A percentile compares a stretch with the other conserved stretches of the same genome.
These are phyloP conservation scores for Ustilago loliicola DNA, from an alignment of 1,284 basidiomycete genomes.

Conservation along the genomic window DNA sequence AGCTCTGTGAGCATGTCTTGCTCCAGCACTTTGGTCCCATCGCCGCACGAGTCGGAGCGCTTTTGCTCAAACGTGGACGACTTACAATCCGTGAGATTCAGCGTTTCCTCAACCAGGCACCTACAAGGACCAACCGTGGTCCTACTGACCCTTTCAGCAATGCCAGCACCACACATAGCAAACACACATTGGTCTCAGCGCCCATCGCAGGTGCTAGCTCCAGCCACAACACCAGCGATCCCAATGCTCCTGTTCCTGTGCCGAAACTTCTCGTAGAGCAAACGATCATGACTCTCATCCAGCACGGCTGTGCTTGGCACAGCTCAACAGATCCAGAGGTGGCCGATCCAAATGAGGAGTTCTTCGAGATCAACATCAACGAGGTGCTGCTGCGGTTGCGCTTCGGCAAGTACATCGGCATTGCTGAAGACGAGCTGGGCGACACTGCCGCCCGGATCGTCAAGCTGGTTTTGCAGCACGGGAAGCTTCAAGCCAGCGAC, in stretches of 20 bases:
- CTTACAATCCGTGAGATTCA: slow-evolving; percentile 76
- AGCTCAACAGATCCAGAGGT: slow-evolving; percentile 53
- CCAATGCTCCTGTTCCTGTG: slow-evolving; percentile 77
- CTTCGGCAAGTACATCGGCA: slow-evolving; percentile 78
- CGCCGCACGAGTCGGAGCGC: slow-evolving; percentile 80
- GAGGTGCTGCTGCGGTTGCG: slow-evolving; percentile 69
- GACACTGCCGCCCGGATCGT: slow-evolving; percentile 73
- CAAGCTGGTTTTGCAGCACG: slow-evolving; percentile 79
- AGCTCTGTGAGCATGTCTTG: slow-evolving; percentile 81
- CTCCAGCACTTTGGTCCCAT: slow-evolving; percentile 83
- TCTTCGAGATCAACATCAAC: slow-evolving; percentile 71
- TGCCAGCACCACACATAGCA: slow-evolving; percentile 16
- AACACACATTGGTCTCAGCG: slow-evolving; percentile 36
- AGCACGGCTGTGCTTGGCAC: slow-evolving; percentile 80
- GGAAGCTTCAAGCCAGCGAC: slow-evolving; percentile 84
- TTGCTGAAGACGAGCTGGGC: slow-evolving; percentile 80
- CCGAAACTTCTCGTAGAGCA: slow-evolving; percentile 78
- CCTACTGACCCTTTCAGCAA: slow-evolving; percentile 42
- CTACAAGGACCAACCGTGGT: slow-evolving; percentile 41
- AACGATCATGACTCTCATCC: slow-evolving; percentile 84
- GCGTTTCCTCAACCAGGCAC: slow-evolving; percentile 57
- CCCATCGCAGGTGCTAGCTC: slow-evolving; percentile 44
- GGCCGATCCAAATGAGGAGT: slow-evolving; percentile 59
- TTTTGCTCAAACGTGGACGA: slow-evolving; percentile 86
- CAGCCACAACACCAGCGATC: slow-evolving; percentile 67